Evolutionary conservation across 2,329 filamentous ascomycete genomes (phyloP).

Genomic region (Neurospora sp.): DNA sequence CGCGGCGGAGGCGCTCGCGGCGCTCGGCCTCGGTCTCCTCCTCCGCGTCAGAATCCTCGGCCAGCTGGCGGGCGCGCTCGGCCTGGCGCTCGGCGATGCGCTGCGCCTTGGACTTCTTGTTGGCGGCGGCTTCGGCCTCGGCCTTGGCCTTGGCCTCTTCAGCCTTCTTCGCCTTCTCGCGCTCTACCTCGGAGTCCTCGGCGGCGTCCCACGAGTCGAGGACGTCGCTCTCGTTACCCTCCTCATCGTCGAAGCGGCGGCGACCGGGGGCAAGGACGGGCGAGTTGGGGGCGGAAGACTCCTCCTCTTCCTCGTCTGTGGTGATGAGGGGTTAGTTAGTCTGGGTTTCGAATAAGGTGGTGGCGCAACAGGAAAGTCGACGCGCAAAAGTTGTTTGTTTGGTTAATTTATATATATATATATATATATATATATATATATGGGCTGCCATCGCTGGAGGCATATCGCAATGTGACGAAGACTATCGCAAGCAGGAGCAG

Average conservation of each 20-base stretch:
- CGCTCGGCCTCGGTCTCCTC: constrained; percentile 65
- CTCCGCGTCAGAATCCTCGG: constrained; percentile 49
- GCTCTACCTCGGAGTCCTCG: constrained; percentile 93
- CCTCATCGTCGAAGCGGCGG: constrained; percentile 84
- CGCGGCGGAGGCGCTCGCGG: constrained; percentile 63
- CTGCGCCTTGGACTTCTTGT: constrained; percentile 81
- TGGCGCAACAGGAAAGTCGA: not conserved
- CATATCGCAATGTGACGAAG: not conserved
- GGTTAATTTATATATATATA: not conserved
- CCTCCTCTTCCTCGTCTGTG: constrained; percentile 28
- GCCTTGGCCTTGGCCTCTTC: constrained; percentile 81
- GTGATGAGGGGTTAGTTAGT: not conserved
- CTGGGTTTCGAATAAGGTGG: not conserved
- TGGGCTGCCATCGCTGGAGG: not conserved
- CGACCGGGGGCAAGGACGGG: constrained; percentile 30
- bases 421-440: not conserved
- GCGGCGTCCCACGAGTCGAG: constrained; percentile 95
- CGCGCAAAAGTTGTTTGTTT: not conserved
- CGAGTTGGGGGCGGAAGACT: constrained; percentile 26
- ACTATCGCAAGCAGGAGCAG: not conserved
- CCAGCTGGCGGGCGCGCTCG: constrained; percentile 42
- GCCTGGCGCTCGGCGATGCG: constrained; percentile 73
- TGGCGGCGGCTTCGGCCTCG: constrained; percentile 76
- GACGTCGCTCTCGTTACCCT: constrained; percentile 71
- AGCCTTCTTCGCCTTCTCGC: constrained; percentile 85